phyloP scores from a whole-genome alignment of 306 rosid species.

The Cucurbita argyrosperma region DNA sequence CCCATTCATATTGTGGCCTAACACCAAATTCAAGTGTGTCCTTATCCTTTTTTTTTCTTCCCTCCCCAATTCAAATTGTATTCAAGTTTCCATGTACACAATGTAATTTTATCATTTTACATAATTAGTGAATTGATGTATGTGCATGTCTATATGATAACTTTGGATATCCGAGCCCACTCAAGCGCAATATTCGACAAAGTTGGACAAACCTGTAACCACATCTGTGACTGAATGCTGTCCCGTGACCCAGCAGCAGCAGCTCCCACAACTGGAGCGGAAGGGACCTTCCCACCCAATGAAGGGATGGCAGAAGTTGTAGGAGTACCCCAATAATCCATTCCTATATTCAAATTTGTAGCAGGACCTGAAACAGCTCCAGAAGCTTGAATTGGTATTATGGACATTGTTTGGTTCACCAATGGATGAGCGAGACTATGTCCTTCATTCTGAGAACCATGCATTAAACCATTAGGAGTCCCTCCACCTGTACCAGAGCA shows the following conservation, averaged over 20 bases:
- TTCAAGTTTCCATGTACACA: neutral
- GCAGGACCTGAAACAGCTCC: conserved; percentile 83
- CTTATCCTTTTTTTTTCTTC: neutral
- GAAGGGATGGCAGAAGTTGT: conserved; percentile 55
- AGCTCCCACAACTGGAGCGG: conserved; percentile 71
- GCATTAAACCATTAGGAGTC: conserved; percentile 72
- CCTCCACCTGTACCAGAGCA: conserved; percentile 44
- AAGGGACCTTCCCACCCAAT: conserved; percentile 57
- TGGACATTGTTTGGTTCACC: conserved; percentile 55
- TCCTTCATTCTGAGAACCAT: conserved; percentile 71
- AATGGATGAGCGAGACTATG: conserved; percentile 42
- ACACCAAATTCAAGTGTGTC: neutral
- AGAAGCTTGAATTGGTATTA: conserved; percentile 45
- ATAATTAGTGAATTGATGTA: neutral
- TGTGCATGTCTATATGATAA: neutral
- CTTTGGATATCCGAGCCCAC: neutral
- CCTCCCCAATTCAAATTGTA: neutral
- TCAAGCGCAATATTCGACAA: neutral
- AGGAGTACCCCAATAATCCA: conserved; percentile 95
- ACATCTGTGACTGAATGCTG: conserved; percentile 69
- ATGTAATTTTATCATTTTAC: neutral
- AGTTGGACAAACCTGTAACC: conserved; percentile 55
- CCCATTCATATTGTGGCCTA: neutral
- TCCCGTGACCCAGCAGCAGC: conserved; percentile 76
- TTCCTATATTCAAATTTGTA: conserved; percentile 89